Base-by-base conservation (phyloP, 1,139 yeast genomes). In the Pichia inconspicua region DNA sequence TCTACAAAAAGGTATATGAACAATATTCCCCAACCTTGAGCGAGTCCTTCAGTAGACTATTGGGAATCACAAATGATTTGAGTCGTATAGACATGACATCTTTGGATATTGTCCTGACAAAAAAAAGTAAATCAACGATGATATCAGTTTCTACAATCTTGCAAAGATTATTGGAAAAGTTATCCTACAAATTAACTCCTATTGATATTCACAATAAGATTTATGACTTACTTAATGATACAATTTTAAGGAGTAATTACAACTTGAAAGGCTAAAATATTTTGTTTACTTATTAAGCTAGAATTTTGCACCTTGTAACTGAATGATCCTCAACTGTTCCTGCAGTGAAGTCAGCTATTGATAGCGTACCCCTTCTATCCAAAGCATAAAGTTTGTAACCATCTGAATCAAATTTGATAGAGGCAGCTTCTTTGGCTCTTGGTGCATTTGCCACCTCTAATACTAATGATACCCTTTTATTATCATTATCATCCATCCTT, bases 341-440 rank as follows among this genome's bases (percentile, higher is more conserved):
- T 48, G 89, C 90, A 15, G 95, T 86, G 65, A 88, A 90, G 64
- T 90, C 97, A 59, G 85, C 87, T 25, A 88, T 77, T 55, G 81
- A 80, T 45, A 89, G 69, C 1, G 79, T 66, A 0, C 97, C 97
- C 58, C 84, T 86, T 40, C 96, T 70, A 64, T 90, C 97, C 12
- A 88, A 74, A 5, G 80, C 74, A 56, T 80, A 82, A 22, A 90
- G 70, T 53, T 80, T 81, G 43, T 90, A 90, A 0, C 97, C 97
- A 59, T 85, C 88, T 3, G 79, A 73, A 31, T 90, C 82, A 61
- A 88, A 90, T 47, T 74, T 68, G 51, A 89, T 65, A 1, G 92
- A 73, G 0, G 96, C 96, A 2, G 94, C 77, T 59, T 84, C 94
- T 42, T 75, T 71, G 46, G 69, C 75, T 52, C 84, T 69, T 59